Percentiles rank a stretch among this genome's conserved stretches.
Conservation (phyloP, 768 basidiomycete genomes). For the Boletus reticuloceps region DNA sequence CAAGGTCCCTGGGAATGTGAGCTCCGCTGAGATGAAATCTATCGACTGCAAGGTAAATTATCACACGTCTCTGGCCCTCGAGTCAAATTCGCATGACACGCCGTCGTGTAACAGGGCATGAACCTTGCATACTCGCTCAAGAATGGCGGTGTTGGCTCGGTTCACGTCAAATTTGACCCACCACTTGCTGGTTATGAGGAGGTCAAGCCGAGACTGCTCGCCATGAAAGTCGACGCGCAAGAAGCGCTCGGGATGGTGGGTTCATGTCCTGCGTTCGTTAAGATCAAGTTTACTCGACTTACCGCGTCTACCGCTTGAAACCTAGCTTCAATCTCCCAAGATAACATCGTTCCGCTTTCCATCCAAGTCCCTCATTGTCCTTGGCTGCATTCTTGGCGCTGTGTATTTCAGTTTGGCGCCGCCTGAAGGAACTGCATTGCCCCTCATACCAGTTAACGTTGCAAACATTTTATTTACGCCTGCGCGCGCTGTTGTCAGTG, state of each 20-base stretch:
- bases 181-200: constrained; percentile 74
- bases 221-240: constrained; percentile 80
- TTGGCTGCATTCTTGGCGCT: constrained; percentile 12
- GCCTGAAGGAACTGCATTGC: constrained; percentile 15
- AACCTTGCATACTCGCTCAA: constrained; percentile 61
- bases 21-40: constrained; percentile 65
- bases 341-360: constrained; percentile 57
- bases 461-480: constrained; percentile 20
- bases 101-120: constrained; percentile 52
- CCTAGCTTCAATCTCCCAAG: constrained; percentile 59
- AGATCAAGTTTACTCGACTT: no score
- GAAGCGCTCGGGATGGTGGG: constrained; percentile 78
- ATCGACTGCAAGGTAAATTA: constrained; percentile 62
- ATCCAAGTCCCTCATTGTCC: constrained; percentile 25
- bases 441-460: constrained; percentile 12
- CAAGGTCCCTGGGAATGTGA: constrained; percentile 52
- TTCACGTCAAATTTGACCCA: constrained; percentile 63
- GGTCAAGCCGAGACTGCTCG: constrained; percentile 73
- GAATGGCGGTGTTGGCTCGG: constrained; percentile 41
- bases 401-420: constrained; percentile 21
- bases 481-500: constrained; percentile 9
- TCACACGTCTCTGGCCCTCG: background rate
- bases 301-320: no score
- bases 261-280: background rate
- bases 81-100: no score